Evolutionary conservation across 192 early-diverging fungal species (phyloP), one percentile per base, ranked within the genome.

Genomic region (Coemansia sp.): DNA sequence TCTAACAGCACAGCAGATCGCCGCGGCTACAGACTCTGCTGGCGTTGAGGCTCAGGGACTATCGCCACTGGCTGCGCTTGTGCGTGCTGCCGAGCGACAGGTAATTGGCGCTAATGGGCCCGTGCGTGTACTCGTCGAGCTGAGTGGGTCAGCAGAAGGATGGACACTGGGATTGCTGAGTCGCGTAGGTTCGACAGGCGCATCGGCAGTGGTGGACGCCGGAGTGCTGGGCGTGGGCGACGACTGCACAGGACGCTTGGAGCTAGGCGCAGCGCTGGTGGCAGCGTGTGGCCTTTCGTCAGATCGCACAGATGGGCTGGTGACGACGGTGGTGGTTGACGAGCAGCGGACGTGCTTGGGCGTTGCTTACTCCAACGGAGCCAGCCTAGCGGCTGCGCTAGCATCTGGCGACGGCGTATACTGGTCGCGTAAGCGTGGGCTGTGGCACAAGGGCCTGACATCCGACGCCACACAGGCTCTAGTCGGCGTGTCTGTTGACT

Each of bases 371-470:
- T 97, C 98, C 16, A 92, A 88, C n/a, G 68, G 72, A 3, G 87
- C 92, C 65, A 96, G 94, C 70, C 84, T 99, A 24, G 79, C 87
- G 4, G 94, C 96, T 62, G 89, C 96, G 0, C 76, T 99, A 55
- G 84, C 84, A 29, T 89, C 89, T 0, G 87, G 89, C 5, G 79
- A 88, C 53, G 98, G 98, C n/a, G 95, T 98, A 12, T 99, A 98
- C 86, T 92, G 94, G 79, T 95, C 93, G 39, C 87, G 98, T 53
- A 80, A 71, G 15, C 87, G 95, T 49, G 95, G 95, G 22, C 85
- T 99, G 13, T 99, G 98, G 98, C 89, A 94, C 78, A 99, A 99
- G 82, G 98, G 98, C 11, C 84, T 89, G 46, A 95, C 98, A 1
- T 98, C 97, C 1, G 97, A 96, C 39, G 92, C 98, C 5, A 93